phyloP scores from a whole-genome alignment of 2,329 filamentous ascomycete genomes.

The Ilyonectria robusta region DNA sequence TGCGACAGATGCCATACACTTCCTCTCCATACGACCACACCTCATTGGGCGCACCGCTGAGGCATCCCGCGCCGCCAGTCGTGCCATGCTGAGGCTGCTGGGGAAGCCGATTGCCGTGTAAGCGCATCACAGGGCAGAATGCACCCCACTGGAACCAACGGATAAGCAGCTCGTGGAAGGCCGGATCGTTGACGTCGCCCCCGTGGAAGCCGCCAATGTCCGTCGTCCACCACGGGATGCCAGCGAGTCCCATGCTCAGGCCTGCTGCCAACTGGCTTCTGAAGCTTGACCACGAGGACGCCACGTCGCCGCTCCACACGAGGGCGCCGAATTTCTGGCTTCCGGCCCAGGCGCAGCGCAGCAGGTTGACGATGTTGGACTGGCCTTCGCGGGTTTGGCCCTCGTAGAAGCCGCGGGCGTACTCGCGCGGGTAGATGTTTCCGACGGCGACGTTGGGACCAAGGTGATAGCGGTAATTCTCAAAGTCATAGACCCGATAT shows the following conservation, averaged over 20 bases:
- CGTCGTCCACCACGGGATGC: conserved; percentile 79
- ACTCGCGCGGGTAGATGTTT: conserved; percentile 72
- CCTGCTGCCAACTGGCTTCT: conserved; percentile 74
- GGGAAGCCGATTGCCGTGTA: conserved; percentile 77
- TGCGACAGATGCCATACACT: conserved; percentile 72
- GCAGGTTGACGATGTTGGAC: conserved; percentile 69
- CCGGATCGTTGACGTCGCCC: conserved; percentile 68
- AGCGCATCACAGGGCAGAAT: conserved; percentile 77
- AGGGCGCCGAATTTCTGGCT: conserved; percentile 76
- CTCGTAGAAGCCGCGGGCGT: conserved; percentile 73
- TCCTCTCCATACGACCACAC: conserved; percentile 77
- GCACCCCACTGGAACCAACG: conserved; percentile 80
- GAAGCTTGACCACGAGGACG: conserved; percentile 72
- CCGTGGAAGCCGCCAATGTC: conserved; percentile 81
- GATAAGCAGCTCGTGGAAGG: conserved; percentile 74
- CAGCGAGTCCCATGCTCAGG: conserved; percentile 75
- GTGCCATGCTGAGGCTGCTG: conserved; percentile 54
- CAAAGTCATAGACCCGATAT: conserved; percentile 76
- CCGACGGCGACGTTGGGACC: conserved; percentile 61
- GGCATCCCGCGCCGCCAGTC: conserved; percentile 58
- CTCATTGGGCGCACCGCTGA: conserved; percentile 71
- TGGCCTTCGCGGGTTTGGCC: conserved; percentile 69
- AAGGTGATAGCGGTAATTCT: conserved; percentile 67
- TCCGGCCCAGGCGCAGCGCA: conserved; percentile 65
- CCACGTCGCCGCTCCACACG: conserved; percentile 78